Percentiles rank a stretch among this genome's conserved stretches.
These are phyloP conservation scores for Plasmopara viticola DNA, from an alignment of 352 stramenopile species.

Conservation along the genomic window DNA sequence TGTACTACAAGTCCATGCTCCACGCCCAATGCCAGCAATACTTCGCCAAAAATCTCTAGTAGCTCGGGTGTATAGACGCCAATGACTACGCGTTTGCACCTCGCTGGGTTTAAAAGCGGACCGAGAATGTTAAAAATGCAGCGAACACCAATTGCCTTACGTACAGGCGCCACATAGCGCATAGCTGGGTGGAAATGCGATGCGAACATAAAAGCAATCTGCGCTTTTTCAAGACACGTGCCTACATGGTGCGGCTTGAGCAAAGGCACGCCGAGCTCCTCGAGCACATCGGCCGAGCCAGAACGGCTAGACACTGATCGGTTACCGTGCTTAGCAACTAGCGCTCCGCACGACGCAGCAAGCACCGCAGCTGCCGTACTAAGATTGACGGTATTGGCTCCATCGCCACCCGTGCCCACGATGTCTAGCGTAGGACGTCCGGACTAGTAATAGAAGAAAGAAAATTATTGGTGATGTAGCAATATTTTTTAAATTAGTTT, in stretches of 20 bases:
- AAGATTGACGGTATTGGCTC: slow-evolving; percentile 98
- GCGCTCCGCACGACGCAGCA: slow-evolving; percentile 88
- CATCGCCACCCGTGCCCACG: slow-evolving; percentile 97
- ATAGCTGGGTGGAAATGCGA: slow-evolving; percentile 97
- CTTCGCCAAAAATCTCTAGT: slow-evolving; percentile 77
- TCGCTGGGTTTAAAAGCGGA: slow-evolving; percentile 95
- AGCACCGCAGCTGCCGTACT: slow-evolving; percentile 94
- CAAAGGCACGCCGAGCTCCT: slow-evolving; percentile 95
- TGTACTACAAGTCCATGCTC: slow-evolving; percentile 98
- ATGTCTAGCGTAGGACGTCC: slow-evolving; percentile 93
- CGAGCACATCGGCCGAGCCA: slow-evolving; percentile 95
- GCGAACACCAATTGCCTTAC: slow-evolving; percentile 94
- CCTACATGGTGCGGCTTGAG: slow-evolving; percentile 87
- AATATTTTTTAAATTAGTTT: background rate
- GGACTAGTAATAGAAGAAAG: slow-evolving; percentile 20
- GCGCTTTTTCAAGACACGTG: slow-evolving; percentile 88
- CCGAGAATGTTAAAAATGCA: slow-evolving; percentile 98
- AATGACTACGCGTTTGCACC: slow-evolving; percentile 95
- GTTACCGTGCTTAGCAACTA: slow-evolving; percentile 97
- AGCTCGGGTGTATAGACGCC: slow-evolving; percentile 96
- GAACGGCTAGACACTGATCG: slow-evolving; percentile 92
- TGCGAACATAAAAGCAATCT: slow-evolving; percentile 97
- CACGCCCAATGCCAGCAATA: slow-evolving; percentile 88
- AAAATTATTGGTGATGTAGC: slow-evolving; percentile 2
- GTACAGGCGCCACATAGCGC: slow-evolving; percentile 91